A percentile compares a stretch with the other conserved stretches of the same genome.
Evolutionary conservation across 129 eudicot species (phyloP).

Genomic region (Flaveria sonorensis): DNA sequence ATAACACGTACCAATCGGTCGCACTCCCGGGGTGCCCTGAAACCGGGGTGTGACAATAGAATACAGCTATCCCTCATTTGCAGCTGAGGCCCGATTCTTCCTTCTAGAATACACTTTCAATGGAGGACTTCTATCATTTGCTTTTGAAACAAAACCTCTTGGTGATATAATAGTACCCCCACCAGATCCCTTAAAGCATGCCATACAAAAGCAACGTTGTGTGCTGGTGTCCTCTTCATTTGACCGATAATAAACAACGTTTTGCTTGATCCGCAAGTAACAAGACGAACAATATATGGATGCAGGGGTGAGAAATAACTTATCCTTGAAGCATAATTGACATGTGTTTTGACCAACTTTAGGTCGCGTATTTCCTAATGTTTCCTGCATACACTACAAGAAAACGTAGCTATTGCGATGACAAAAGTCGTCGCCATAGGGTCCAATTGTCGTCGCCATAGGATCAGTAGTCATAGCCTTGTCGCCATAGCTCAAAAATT

Average conservation of each 20-base stretch:
- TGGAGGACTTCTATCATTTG: too few relatives aligned
- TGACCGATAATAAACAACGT: slow-evolving; percentile 43
- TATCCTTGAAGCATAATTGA: slow-evolving; percentile 54
- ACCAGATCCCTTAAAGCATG: slow-evolving; percentile 45
- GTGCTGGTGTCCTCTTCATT: slow-evolving; percentile 21
- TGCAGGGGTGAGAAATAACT: slow-evolving; percentile 46
- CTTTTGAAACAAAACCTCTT: slow-evolving; percentile 50
- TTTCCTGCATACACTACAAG: slow-evolving; percentile 39
- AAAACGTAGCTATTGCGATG: too few relatives aligned
- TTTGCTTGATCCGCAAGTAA: slow-evolving; percentile 40
- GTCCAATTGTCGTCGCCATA: too few relatives aligned
- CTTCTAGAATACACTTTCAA: too few relatives aligned
- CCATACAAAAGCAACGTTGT: slow-evolving; percentile 40
- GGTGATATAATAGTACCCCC: slow-evolving; percentile 35
- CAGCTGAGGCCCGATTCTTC: too few relatives aligned
- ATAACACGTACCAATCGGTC: too few relatives aligned
- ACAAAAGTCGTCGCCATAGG: too few relatives aligned
- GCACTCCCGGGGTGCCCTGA: too few relatives aligned
- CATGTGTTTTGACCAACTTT: slow-evolving; percentile 40
- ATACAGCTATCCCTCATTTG: too few relatives aligned
- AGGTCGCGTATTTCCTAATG: slow-evolving; percentile 12
- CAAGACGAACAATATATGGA: slow-evolving; percentile 65
- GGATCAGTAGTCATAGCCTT: too few relatives aligned
- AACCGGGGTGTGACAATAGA: too few relatives aligned
- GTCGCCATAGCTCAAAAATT: too few relatives aligned